phyloP scores from a whole-genome alignment of 192 early-diverging fungal genomes.

The Coemansia sp. region DNA sequence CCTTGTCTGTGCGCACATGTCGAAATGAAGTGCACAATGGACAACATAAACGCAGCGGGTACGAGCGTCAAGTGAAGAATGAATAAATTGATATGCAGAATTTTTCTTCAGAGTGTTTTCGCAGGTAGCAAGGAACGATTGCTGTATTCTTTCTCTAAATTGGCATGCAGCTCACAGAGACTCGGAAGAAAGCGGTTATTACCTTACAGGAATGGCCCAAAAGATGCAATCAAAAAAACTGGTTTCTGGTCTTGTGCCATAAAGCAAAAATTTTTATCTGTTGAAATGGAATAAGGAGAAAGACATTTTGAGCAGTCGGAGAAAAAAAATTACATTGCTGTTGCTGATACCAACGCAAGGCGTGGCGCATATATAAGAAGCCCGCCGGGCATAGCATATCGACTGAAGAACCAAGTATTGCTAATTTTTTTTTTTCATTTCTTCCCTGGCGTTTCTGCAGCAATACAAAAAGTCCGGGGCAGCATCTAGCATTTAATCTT shows the following conservation, averaged over 20 bases:
- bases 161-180: not conserved
- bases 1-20: not conserved
- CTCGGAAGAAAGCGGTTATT: not conserved
- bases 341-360: not conserved
- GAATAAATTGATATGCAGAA: not conserved
- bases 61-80: not conserved
- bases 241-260: not conserved
- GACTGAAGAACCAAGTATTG: not conserved
- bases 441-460: not conserved
- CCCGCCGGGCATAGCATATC: not conserved
- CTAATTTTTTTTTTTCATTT: not conserved
- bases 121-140: not conserved
- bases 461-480: not conserved
- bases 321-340: not conserved
- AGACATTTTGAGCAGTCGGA: too few species aligned
- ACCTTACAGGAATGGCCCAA: too few species aligned
- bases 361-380: not conserved
- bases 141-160: not conserved
- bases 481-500: not conserved
- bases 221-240: not conserved
- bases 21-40: not conserved
- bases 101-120: not conserved
- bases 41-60: not conserved
- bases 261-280: not conserved
- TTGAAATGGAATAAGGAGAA: too few species aligned